These are phyloP conservation scores for Quercus bicolor DNA, from an alignment of 306 rosid species.

Conservation along the genomic window DNA sequence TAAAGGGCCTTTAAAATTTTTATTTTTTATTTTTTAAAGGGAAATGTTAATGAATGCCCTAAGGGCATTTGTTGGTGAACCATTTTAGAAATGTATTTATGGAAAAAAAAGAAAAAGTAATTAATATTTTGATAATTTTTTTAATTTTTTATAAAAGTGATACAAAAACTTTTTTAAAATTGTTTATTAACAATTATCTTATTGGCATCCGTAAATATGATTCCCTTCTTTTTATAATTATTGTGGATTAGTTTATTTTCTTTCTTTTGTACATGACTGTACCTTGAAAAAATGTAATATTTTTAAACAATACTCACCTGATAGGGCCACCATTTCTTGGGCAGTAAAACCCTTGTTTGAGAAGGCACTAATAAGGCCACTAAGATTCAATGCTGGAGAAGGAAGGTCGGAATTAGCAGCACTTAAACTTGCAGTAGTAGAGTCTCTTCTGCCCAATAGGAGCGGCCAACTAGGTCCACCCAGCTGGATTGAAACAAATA, in stretches of 20 bases:
- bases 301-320: slow-evolving; percentile 29
- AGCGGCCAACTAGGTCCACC: slow-evolving; percentile 53
- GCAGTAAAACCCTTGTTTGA: slow-evolving; percentile 53
- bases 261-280: neutral
- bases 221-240: too few relatives aligned
- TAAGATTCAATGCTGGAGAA: slow-evolving; percentile 30
- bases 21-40: too few relatives aligned
- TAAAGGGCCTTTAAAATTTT: too few relatives aligned
- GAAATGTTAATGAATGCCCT: fast-evolving
- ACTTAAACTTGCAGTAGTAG: slow-evolving; percentile 53
- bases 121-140: too few relatives aligned
- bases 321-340: slow-evolving; percentile 64
- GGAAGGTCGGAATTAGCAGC: slow-evolving; percentile 55
- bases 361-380: slow-evolving; percentile 41
- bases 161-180: too few relatives aligned
- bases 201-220: fast-evolving
- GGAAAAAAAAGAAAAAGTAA: too few relatives aligned
- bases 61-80: fast-evolving
- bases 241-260: too few relatives aligned
- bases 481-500: slow-evolving; percentile 29
- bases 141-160: too few relatives aligned
- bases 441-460: slow-evolving; percentile 63
- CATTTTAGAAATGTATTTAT: too few relatives aligned
- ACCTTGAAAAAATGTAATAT: too few relatives aligned
- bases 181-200: too few relatives aligned